These are phyloP conservation scores for Boletus vinaceobasis DNA, from an alignment of 768 basidiomycete species.

Conservation along the genomic window DNA sequence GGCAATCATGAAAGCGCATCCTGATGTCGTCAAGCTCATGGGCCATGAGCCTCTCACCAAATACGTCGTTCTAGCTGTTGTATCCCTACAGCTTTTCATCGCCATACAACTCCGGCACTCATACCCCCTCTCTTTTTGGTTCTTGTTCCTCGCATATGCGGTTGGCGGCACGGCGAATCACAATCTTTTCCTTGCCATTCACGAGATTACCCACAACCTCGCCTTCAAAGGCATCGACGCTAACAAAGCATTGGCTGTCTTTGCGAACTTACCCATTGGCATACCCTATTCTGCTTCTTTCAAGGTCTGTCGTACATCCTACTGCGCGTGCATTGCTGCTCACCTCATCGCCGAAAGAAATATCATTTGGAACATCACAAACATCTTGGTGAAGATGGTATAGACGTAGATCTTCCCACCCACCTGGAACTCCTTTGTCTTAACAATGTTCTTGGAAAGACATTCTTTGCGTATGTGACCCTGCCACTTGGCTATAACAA, in stretches of 20 bases:
- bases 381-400: conserved; percentile 89
- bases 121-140: conserved; percentile 64
- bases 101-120: conserved; percentile 68
- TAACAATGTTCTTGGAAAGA: conserved; percentile 96
- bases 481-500: not conserved
- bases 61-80: conserved; percentile 82
- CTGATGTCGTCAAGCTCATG: conserved; percentile 96
- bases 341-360: conserved; percentile 41
- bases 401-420: conserved; percentile 95
- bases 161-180: conserved; percentile 97
- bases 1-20: conserved; percentile 92
- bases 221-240: conserved; percentile 80
- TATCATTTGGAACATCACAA: conserved; percentile 98
- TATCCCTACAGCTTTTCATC: conserved; percentile 64
- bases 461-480: conserved; percentile 84
- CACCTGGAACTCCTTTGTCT: conserved; percentile 77
- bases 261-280: conserved; percentile 91
- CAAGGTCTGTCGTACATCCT: conserved; percentile 54
- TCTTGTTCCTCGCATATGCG: conserved; percentile 74
- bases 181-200: conserved; percentile 96
- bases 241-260: conserved; percentile 86
- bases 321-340: not conserved
- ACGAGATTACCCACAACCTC: conserved; percentile 97
- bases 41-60: conserved; percentile 91
- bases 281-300: conserved; percentile 94